Evolutionary conservation across 2,329 filamentous ascomycete species (phyloP), one percentile per base, ranked within the genome.

Genomic region (Penicillium polonicum): DNA sequence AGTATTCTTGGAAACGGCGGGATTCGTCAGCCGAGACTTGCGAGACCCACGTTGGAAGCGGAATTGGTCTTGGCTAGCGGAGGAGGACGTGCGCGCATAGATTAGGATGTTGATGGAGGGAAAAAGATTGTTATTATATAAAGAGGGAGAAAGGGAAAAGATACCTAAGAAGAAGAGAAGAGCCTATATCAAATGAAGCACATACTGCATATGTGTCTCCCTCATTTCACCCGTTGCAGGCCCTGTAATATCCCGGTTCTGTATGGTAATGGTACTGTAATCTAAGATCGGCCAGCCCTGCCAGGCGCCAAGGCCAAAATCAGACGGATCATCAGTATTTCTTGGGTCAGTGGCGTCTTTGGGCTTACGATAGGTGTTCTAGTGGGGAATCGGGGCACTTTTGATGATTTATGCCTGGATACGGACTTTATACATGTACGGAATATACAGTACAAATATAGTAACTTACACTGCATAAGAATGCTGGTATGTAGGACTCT

Each of bases 1-100:
- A 48, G 57, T 46, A 33, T 44, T 48, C 55, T 60, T 64, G 55
- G 57, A 60, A 52, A 36, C 43, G 42, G 64, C 65, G 65, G 65
- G 64, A 66, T 65, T 67, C 65, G 65, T 66, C 65, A 67, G 65
- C 65, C 64, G 48, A 64, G 60, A 60, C 61, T 61, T 62, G 55
- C 29, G 23, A 51, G 65, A 60, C 63, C 64, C 65, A 66, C 64
- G 61, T 62, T 45, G 42, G 39, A 60, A 54, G 64, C 64, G 62
- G 64, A 65, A 58, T 23, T 7, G 36, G 60, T 64, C 64, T 67
- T 67, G 65, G 65, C 65, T 44, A 55, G 60, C 58, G 59, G 61
- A 60, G 57, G 41, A 46, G 49, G 29, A 29, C n/a, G 31, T 35
- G 41, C 52, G 36, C 15, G 13, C 35, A 23, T 42, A 48, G 43